Base-by-base conservation (phyloP, 306 rosid species). In the Dryas drummondii region DNA sequence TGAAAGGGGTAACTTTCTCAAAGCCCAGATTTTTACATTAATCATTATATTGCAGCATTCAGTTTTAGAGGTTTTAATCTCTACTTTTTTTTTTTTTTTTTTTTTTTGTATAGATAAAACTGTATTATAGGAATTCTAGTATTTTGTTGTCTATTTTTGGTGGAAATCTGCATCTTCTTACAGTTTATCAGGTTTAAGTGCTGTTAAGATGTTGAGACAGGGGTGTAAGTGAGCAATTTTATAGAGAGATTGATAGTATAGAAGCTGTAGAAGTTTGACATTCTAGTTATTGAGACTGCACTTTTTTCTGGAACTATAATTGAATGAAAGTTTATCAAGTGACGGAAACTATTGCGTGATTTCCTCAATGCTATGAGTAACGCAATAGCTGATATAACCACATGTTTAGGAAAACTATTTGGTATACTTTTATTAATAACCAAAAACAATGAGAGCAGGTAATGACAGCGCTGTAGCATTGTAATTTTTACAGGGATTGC, bases 1-100 rank as follows among this genome's bases (percentile, higher is more conserved):
- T 59, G 98, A 93, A 85, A 87, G 98, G 81, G 98, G 98, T 93
- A 91, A 70, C 83, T 68, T 80, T 63, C 79, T 75, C 64, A 8
- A 44, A 44, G 40, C 78, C 64, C 10, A 41, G 16, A 26, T 44
- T 53, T 42, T 5, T 48, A 9, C 51, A 17, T 54, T 58, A 58
- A 58, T 57, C 50, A 14, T 67, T 62, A 47, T 5, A 22, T 71
- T 68, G 76, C 66, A 37, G 27, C 47, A 72, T 17, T 57, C 40
- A 66, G 53, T 44, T 71, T 48, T 48, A 45, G n/a, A 72, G 19
- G n/a, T 37, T 10, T 54, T 47, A 56, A 16, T 15, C 2, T 32
- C 3, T 32, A 42, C 37, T 4, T 13, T 27, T 22, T 22, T 19
- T 19, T 3, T 55, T 64, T 22, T 37, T 15, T 44, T 4, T 3